Conservation (phyloP, 2,329 filamentous ascomycete species). For the Cladorrhinum sp. region DNA sequence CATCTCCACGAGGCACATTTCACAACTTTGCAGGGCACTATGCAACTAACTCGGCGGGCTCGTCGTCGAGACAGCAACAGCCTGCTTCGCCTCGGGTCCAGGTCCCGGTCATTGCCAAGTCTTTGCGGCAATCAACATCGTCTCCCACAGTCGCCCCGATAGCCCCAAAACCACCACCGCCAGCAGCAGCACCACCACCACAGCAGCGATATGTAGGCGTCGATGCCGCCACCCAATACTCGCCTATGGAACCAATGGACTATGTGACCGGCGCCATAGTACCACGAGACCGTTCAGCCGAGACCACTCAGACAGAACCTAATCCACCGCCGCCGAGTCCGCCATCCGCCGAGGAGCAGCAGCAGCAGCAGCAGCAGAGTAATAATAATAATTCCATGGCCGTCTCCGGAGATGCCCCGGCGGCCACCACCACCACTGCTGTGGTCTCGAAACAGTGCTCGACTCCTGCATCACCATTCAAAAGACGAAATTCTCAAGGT, state of each 20-base stretch:
- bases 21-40: slow-evolving; percentile 39
- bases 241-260: slow-evolving; percentile 47
- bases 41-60: slow-evolving; percentile 38
- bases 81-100: slow-evolving; percentile 38
- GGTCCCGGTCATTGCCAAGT: slow-evolving; percentile 38
- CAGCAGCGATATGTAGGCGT: slow-evolving; percentile 45
- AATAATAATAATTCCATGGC: slow-evolving; percentile 25
- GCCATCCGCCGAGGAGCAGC: slow-evolving; percentile 28
- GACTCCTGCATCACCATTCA: slow-evolving; percentile 27
- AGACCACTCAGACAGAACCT: slow-evolving; percentile 25
- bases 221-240: slow-evolving; percentile 49
- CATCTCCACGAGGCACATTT: slow-evolving; percentile 46
- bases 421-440: no score
- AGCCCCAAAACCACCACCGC: slow-evolving; percentile 25
- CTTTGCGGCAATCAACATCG: slow-evolving; percentile 41
- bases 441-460: slow-evolving; percentile 25
- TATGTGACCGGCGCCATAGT: slow-evolving; percentile 31
- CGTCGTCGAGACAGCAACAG: slow-evolving; percentile 37
- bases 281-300: slow-evolving; percentile 26
- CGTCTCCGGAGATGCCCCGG: slow-evolving; percentile 24
- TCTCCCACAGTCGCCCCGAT: slow-evolving; percentile 32
- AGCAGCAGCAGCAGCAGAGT: no score
- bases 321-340: slow-evolving; percentile 25
- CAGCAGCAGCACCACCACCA: slow-evolving; percentile 20
- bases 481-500: slow-evolving; percentile 45